Evolutionary conservation across 805 yeast species (phyloP), one percentile per base, ranked within the genome.

Genomic region (Myxozyma nipponensis): DNA sequence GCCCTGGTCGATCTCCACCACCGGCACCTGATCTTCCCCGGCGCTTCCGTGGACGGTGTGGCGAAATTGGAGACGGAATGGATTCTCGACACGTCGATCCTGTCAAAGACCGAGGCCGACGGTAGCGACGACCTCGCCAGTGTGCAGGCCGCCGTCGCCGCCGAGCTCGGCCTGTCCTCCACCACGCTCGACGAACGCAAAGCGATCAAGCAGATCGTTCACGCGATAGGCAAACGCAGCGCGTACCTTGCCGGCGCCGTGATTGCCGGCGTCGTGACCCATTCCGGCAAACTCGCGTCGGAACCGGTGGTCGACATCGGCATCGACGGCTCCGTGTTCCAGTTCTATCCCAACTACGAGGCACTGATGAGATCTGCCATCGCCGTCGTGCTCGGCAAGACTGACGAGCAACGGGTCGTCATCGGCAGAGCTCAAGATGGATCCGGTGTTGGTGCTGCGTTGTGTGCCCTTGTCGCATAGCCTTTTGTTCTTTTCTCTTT

Each of bases 401-500:
- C 84, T 39, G 84, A 85, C 42, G 87, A 81, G 61, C 80, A 87
- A 69, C 81, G 86, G 63, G 73, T 88, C 41, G 84, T 81, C 60
- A 72, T 91, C 54, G 81, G 81, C 56, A 82, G 90, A 59, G 93
- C 97, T 26, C 86, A 87, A 67, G 98, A 93, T 64, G 98, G 98
- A 42, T 84, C 95, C 50, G 96, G 96, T 53, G 96, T 90, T 39
- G 98, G 98, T 58, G 98, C 97, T 41, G 98, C 98, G 1, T 73
- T 91, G 54, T 87, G 96, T 72, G 97, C 96, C 6, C 65, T 73
- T 38, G 71, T 67, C 17, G 72, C 73, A 9, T 47, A 37, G 19
- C 38, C 32, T 28, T 13, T 28, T 7, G n/a, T n/a, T n/a, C n/a
- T n/a, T n/a, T n/a, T n/a, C n/a, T n/a, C n/a, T n/a, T n/a, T n/a